Base-by-base conservation (phyloP, 768 basidiomycete genomes). In the Lyophyllum shimeji region DNA sequence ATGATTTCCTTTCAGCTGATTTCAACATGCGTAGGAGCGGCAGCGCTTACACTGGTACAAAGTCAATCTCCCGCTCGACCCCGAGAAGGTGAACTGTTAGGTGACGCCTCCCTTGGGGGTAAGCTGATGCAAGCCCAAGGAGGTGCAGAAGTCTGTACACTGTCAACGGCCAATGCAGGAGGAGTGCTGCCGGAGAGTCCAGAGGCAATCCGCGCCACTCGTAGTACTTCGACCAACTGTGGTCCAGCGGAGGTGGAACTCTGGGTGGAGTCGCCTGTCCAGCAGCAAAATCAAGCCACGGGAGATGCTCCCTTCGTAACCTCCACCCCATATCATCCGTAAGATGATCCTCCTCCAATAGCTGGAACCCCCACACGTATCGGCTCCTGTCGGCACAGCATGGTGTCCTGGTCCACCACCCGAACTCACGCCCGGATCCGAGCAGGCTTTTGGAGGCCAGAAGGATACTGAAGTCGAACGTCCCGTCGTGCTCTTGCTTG, bases 141-240 rank as follows among this genome's bases (percentile, higher is more conserved):
- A 73, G 62, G 45, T 73, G 61, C 34, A 75, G 59, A 23, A 79
- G 58, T 20, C 72, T 56, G 55, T 76, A 79, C 21, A 76, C 65
- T 15, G 71, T 68, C 57, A 80, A 61, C 8, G 79, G 76, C 58
- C 70, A 79, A 50, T 77, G 73, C 60, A 81, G 66, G n/a, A 77
- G 66, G 34, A 80, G 66, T 23, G 71, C 75, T 0, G 75, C 77
- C 7, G 77, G 75, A 20, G 78, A 78, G 23, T 65, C 63, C 37
- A 77, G 63, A 33, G 79, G 71, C 20, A 81, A 61, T 46, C 71
- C 68, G 34, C 79, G 73, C 79, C 78, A 80, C 46, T 69, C 57
- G 61, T 80, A 75, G 66, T 77, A 81, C 23, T 74, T 72, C 29
- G 65, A 67, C 80, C 79, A 81, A 54, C 70, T 74, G 24, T 48